A percentile compares a stretch with the other conserved stretches of the same genome.
phyloP scores from a whole-genome alignment of 805 yeast genomes.

The Ogataea pilisensis region DNA sequence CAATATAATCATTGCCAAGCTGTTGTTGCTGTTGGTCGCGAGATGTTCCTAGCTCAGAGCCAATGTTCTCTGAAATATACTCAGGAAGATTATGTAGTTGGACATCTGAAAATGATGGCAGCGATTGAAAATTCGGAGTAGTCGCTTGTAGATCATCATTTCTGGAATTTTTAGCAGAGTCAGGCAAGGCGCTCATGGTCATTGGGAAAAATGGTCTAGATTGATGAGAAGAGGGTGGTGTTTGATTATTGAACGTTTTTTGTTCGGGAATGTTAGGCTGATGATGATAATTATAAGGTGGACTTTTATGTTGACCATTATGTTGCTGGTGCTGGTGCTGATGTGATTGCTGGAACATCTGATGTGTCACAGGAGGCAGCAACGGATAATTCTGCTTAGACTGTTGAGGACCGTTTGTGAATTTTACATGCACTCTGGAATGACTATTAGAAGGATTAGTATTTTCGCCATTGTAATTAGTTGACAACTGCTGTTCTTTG shows the following conservation, averaged over 20 bases:
- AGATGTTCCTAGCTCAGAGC: background rate
- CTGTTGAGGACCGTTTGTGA: constrained; percentile 1
- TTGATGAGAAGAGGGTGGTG: too few species aligned
- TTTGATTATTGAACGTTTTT: too few species aligned
- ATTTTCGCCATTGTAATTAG: background rate
- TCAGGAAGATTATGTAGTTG: constrained; percentile 22
- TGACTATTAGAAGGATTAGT: background rate
- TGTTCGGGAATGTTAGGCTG: too few species aligned
- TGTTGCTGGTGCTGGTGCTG: background rate
- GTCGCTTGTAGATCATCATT: constrained; percentile 2
- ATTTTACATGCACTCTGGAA: too few species aligned
- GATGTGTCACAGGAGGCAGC: background rate
- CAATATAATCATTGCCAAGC: background rate
- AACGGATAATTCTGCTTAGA: background rate
- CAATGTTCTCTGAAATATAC: constrained; percentile 6
- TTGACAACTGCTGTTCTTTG: constrained; percentile 1
- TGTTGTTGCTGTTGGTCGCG: constrained; percentile 6
- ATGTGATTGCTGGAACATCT: background rate
- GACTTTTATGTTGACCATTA: too few species aligned
- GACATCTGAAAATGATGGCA: constrained; percentile 10
- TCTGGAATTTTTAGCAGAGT: constrained; percentile 4
- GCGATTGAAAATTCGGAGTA: constrained; percentile 6
- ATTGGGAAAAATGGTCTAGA: constrained; percentile 5
- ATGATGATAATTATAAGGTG: too few species aligned
- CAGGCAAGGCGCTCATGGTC: constrained; percentile 11